Base-by-base conservation (phyloP, 2,329 filamentous ascomycete genomes). In the Exophiala sp. region DNA sequence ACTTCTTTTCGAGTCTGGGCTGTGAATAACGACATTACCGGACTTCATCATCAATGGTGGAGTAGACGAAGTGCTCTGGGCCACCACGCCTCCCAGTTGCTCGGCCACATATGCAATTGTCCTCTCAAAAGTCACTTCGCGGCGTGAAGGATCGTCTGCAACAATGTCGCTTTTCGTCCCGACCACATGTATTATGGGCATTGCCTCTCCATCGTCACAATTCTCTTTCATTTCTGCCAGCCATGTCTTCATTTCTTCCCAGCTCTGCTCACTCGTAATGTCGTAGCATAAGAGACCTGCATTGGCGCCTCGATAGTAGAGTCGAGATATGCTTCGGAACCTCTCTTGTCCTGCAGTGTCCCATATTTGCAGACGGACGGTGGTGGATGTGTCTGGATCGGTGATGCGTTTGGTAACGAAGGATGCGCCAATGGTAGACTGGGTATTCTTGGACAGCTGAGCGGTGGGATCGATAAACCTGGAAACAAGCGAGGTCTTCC, bases 101-200 rank as follows among this genome's bases (percentile, higher is more conserved):
- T 96, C 91, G 21, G 91, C 91, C 36, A 96, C 90, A 71, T 96
- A 99, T 44, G 89, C 90, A 66, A 97, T 96, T 69, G 91, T 96
- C 60, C 89, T 84, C 72, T 99, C 92, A 69, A 97, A 97, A 16
- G 91, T 89, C 5, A 99, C 90, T 67, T 91, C 85, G 51, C 92
- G 85, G 58, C 79, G 78, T 5, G 80, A 79, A 4, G 92, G 91
- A 59, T 96, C 90, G 63, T 87, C 81, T 38, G 91, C 86, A 47
- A 96, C 91, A 41, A 97, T 84, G 71, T 99, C 92, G 57, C 88
- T 86, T 69, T 95, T 95, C 9, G 90, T 97, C 60, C 92, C 94
- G 7, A 97, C 91, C n/a, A 96, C 87, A 69, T 96, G 91, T 4
- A 96, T 80, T 44, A 96, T 86, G 24, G 61, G 52, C 43, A 62